phyloP scores from a whole-genome alignment of 2,329 filamentous ascomycete genomes.

The Acrocalymma vagum region DNA sequence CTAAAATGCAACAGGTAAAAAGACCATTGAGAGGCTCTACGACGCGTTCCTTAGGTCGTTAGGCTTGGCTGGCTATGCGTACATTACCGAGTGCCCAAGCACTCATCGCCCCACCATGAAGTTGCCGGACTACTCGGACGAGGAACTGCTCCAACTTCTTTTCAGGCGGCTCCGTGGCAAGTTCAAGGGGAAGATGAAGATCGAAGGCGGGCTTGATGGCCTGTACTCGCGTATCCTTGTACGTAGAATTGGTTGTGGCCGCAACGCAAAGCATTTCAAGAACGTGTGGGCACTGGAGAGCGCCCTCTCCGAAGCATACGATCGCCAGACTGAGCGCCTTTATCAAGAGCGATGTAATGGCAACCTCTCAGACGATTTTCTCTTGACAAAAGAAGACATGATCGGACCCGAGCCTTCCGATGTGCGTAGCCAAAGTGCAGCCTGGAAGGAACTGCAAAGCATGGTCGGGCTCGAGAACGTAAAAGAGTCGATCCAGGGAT shows the following conservation, averaged over 20 bases:
- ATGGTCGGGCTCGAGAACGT: conserved; percentile 62
- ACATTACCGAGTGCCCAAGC: conserved; percentile 65
- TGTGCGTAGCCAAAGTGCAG: conserved; percentile 57
- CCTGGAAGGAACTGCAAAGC: conserved; percentile 57
- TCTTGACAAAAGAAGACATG: conserved; percentile 69
- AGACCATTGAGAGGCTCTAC: conserved; percentile 71
- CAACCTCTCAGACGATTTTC: conserved; percentile 60
- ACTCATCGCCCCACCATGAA: background rate
- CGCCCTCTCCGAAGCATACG: conserved; percentile 57
- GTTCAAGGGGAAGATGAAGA: conserved; percentile 61
- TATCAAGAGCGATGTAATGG: conserved; percentile 56
- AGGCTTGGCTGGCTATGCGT: conserved; percentile 74
- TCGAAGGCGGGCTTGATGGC: conserved; percentile 65
- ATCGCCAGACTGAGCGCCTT: conserved; percentile 63
- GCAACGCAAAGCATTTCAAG: conserved; percentile 71
- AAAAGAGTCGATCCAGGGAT: conserved; percentile 57
- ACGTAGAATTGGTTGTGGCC: conserved; percentile 65
- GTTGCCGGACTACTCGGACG: conserved; percentile 64
- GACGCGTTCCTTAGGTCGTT: conserved; percentile 75
- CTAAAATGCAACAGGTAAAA: conserved; percentile 61
- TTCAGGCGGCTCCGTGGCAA: conserved; percentile 59
- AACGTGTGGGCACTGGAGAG: conserved; percentile 71
- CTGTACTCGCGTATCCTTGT: conserved; percentile 69
- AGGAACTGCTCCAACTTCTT: conserved; percentile 69
- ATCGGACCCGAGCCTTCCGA: conserved; percentile 70